Conservation (phyloP, 495 filamentous ascomycete genomes). For the Aspergillus sclerotioniger region DNA sequence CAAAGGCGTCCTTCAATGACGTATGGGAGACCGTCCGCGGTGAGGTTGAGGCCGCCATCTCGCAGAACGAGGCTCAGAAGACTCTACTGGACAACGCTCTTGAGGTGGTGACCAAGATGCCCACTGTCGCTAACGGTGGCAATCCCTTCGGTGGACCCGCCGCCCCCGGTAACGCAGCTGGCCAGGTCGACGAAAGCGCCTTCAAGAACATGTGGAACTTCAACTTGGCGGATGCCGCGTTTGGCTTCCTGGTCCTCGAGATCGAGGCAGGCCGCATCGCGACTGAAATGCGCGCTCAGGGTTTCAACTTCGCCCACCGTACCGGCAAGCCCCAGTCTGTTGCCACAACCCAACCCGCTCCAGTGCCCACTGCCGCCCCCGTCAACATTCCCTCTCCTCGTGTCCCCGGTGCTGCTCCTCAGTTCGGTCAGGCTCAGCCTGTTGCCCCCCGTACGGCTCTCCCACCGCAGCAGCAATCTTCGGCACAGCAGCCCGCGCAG, state of each 20-base stretch:
- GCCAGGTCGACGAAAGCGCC: constrained; percentile 95
- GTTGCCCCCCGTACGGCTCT: constrained; percentile 23
- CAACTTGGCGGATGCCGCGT: constrained; percentile 96
- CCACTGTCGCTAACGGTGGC: constrained; percentile 84
- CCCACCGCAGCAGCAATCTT: constrained; percentile 35
- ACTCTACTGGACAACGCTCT: constrained; percentile 85
- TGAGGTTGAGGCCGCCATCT: constrained; percentile 91
- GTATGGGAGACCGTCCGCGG: constrained; percentile 98
- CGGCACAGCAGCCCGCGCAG: constrained; percentile 30
- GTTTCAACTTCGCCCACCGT: constrained; percentile 98
- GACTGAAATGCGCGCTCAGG: constrained; percentile 97
- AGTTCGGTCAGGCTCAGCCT: constrained; percentile 43
- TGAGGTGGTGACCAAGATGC: constrained; percentile 94
- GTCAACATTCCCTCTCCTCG: constrained; percentile 28
- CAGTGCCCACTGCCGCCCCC: constrained; percentile 41
- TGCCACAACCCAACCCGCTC: constrained; percentile 33
- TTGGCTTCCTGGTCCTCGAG: constrained; percentile 92
- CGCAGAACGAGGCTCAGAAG: constrained; percentile 89
- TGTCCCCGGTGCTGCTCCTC: constrained; percentile 31
- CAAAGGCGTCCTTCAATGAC: constrained; percentile 97
- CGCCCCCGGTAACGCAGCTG: constrained; percentile 67
- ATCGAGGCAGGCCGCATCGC: constrained; percentile 92
- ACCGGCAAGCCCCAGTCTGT: constrained; percentile 46
- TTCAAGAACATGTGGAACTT: constrained; percentile 99
- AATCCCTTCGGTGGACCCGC: constrained; percentile 92